Percentiles rank a stretch among this genome's conserved stretches.
Conservation (phyloP, 768 basidiomycete genomes). For the Collybia sordida region DNA sequence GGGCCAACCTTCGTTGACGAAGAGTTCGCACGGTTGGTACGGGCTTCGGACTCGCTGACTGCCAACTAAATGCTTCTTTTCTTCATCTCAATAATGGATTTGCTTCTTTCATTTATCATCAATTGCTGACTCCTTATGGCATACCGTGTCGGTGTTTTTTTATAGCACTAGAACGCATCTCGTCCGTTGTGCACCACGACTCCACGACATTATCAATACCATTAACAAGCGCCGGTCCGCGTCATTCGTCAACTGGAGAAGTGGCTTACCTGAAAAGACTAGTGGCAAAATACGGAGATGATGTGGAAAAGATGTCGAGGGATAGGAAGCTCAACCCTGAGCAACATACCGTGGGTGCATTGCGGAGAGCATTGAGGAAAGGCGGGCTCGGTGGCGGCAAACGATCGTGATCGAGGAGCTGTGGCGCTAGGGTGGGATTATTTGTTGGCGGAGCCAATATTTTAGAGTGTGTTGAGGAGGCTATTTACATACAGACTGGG, state of each 20-base stretch:
- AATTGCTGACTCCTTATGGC: slow-evolving; percentile 23
- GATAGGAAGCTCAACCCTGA: slow-evolving; percentile 79
- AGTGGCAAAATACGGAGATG: slow-evolving; percentile 65
- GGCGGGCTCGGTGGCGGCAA: slow-evolving; percentile 39
- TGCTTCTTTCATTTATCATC: slow-evolving; percentile 13
- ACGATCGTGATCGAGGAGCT: slow-evolving; percentile 19
- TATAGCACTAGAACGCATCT: slow-evolving; percentile 66
- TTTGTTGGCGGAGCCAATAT: background rate
- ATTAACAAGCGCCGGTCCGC: slow-evolving; percentile 42
- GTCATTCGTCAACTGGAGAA: slow-evolving; percentile 73
- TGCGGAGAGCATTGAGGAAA: slow-evolving; percentile 61
- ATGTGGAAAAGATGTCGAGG: slow-evolving; percentile 73
- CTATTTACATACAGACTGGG: background rate
- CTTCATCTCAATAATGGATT: slow-evolving; percentile 5
- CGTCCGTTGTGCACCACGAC: slow-evolving; percentile 33
- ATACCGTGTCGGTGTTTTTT: slow-evolving; percentile 12
- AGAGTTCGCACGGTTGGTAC: slow-evolving; percentile 25
- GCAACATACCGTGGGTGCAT: slow-evolving; percentile 82
- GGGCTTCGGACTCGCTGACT: slow-evolving; percentile 14
- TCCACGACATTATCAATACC: slow-evolving; percentile 35
- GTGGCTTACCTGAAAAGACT: slow-evolving; percentile 62
- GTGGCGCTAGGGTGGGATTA: slow-evolving; percentile 14
- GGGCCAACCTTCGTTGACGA: background rate
- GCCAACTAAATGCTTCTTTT: slow-evolving; percentile 12
- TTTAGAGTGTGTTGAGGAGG: background rate